Percentiles rank a stretch among this genome's conserved stretches.
Evolutionary conservation across 2,329 filamentous ascomycete species (phyloP).

Genomic region (Hawksworthiomyces lignivorus): DNA sequence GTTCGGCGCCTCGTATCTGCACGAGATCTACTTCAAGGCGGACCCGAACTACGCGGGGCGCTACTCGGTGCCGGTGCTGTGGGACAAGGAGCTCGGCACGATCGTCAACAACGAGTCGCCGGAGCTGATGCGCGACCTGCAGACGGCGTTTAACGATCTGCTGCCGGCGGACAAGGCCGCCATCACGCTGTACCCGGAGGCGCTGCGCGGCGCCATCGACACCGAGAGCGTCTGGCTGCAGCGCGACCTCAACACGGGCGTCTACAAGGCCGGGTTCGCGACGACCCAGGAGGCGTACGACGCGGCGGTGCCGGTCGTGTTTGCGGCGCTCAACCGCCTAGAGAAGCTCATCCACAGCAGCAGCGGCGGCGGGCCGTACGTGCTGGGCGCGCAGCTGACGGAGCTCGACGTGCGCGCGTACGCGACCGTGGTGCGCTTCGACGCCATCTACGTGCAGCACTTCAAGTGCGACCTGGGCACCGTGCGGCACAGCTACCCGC

Average conservation of each 20-base stretch:
- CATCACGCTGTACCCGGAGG: conserved; percentile 45
- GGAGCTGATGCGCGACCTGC: conserved; percentile 51
- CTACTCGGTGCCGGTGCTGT: conserved; percentile 54
- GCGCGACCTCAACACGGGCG: conserved; percentile 48
- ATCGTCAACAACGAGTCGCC: conserved; percentile 55
- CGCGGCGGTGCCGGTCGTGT: conserved; percentile 44
- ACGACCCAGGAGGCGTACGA: conserved; percentile 47
- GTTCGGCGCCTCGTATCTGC: conserved; percentile 49
- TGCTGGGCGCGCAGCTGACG: conserved; percentile 47
- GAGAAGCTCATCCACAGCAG: conserved; percentile 34
- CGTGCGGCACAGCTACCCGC: conserved; percentile 52
- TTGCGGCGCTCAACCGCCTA: conserved; percentile 51
- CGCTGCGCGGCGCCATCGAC: conserved; percentile 43
- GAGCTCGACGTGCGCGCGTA: conserved; percentile 53
- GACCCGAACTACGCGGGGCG: conserved; percentile 52
- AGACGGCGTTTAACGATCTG: conserved; percentile 45
- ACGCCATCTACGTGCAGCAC: conserved; percentile 56
- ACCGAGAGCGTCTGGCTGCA: conserved; percentile 45
- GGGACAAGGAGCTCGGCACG: conserved; percentile 49
- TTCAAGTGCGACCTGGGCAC: conserved; percentile 60
- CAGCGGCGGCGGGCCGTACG: conserved; percentile 37
- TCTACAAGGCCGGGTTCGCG: conserved; percentile 57
- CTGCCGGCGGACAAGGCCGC: conserved; percentile 30
- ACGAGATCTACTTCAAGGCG: conserved; percentile 55
- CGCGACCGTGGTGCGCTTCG: conserved; percentile 51